A percentile compares a stretch with the other conserved stretches of the same genome.
Conservation (phyloP, 495 filamentous ascomycete species). For the Penicillium crystallinum region DNA sequence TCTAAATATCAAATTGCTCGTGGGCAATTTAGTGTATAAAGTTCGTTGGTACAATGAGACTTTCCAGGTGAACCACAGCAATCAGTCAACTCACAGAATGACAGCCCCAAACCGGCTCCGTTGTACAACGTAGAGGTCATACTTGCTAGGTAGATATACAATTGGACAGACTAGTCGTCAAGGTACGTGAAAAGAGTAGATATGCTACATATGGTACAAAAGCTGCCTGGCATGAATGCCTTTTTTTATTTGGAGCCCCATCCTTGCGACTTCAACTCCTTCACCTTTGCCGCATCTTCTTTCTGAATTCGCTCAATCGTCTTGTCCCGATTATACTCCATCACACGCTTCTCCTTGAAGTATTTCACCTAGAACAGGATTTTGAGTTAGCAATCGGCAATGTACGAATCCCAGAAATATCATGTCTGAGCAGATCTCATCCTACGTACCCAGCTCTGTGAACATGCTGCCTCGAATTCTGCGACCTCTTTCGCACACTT, state of each 20-base stretch:
- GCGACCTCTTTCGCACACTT: conserved; percentile 62
- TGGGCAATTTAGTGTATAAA: too few relatives aligned
- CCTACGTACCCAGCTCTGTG: conserved; percentile 68
- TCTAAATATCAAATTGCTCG: not conserved
- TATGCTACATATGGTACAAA: conserved; percentile 30
- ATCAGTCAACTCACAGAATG: too few relatives aligned
- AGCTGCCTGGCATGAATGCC: not conserved
- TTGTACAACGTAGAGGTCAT: not conserved
- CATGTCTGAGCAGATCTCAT: not conserved
- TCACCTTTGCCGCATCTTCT: conserved; percentile 60
- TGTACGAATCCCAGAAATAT: conserved; percentile 3
- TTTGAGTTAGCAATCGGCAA: conserved; percentile 10
- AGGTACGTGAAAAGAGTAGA: conserved; percentile 20
- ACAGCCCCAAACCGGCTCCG: not conserved
- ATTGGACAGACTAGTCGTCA: conserved; percentile 9
- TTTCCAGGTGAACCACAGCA: too few relatives aligned
- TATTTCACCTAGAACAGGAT: conserved; percentile 69
- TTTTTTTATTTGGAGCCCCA: conserved; percentile 24
- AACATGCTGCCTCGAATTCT: conserved; percentile 71
- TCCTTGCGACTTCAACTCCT: conserved; percentile 49
- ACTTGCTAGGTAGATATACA: not conserved
- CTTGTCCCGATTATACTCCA: conserved; percentile 79
- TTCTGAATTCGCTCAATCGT: conserved; percentile 72
- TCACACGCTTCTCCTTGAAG: conserved; percentile 92
- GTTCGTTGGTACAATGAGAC: too few relatives aligned